A percentile compares a stretch with the other conserved stretches of the same genome.
These are phyloP conservation scores for Tuber aestivum DNA, from an alignment of 495 filamentous ascomycete genomes.

Conservation along the genomic window DNA sequence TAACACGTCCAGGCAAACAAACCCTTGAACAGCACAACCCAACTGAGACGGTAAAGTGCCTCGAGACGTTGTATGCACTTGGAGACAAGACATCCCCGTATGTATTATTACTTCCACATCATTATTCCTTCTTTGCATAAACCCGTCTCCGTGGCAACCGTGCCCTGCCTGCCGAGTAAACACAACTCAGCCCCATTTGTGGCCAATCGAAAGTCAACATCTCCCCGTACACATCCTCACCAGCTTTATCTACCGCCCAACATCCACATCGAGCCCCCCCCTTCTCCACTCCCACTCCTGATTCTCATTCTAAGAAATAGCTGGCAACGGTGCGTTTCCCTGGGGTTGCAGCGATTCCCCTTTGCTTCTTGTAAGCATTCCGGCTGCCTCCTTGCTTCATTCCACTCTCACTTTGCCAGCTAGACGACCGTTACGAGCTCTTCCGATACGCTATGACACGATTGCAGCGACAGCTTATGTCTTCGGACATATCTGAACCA, in stretches of 20 bases:
- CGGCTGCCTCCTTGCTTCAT: constrained; percentile 5
- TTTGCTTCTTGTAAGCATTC: not conserved
- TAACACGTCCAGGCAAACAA: too few relatives aligned
- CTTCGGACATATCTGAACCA: constrained; percentile 40
- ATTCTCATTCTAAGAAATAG: not conserved
- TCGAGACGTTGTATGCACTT: not conserved
- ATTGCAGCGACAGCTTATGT: constrained; percentile 9
- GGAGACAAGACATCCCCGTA: not conserved
- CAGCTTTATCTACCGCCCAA: not conserved
- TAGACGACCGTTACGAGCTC: constrained; percentile 17
- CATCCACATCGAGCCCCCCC: not conserved
- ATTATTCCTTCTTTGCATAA: not conserved
- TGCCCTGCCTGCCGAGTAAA: not conserved
- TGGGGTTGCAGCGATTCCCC: not conserved
- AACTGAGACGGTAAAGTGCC: not conserved
- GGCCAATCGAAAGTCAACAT: not conserved
- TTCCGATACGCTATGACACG: not conserved
- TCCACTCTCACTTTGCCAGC: constrained; percentile 5
- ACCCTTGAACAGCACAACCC: not conserved
- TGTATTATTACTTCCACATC: not conserved
- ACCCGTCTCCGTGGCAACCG: not conserved
- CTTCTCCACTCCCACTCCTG: not conserved
- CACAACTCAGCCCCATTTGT: not conserved
- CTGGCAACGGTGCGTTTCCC: not conserved
- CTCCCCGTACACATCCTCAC: not conserved